Evolutionary conservation across 2,329 filamentous ascomycete genomes (phyloP).

Genomic region (Aphanoascus verrucosus): DNA sequence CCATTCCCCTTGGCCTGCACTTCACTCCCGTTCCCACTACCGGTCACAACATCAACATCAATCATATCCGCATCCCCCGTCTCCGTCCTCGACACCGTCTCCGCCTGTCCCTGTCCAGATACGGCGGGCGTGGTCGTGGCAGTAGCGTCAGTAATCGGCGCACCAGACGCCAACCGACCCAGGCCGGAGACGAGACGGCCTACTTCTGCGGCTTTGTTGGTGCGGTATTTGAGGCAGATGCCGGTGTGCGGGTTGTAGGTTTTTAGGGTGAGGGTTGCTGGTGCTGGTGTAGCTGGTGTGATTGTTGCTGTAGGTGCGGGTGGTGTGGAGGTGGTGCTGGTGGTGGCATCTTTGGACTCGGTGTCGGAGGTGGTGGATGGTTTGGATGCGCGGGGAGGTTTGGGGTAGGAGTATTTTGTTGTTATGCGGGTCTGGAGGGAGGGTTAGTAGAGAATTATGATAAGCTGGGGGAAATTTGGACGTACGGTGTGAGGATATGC

Average conservation of each 20-base stretch:
- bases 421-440: slow-evolving; percentile 67
- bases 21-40: slow-evolving; percentile 22
- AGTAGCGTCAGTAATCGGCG: slow-evolving; percentile 36
- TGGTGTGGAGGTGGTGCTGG: slow-evolving; percentile 22
- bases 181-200: slow-evolving; percentile 67
- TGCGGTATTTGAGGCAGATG: slow-evolving; percentile 79
- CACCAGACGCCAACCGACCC: slow-evolving; percentile 59
- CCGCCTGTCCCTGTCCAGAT: not conserved
- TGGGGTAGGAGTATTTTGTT: slow-evolving; percentile 71
- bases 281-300: slow-evolving; percentile 31
- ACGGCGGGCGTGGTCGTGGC: slow-evolving; percentile 18
- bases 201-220: slow-evolving; percentile 83
- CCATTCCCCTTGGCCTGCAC: slow-evolving; percentile 58
- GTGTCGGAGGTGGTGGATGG: slow-evolving; percentile 26
- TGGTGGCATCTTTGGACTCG: slow-evolving; percentile 20
- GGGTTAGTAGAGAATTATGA: not conserved
- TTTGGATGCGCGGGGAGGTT: slow-evolving; percentile 23
- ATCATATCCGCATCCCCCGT: slow-evolving; percentile 31
- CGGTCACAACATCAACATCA: slow-evolving; percentile 24
- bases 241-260: slow-evolving; percentile 78
- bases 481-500: slow-evolving; percentile 74
- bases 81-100: slow-evolving; percentile 19
- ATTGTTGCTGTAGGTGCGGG: too few relatives aligned
- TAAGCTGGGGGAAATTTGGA: slow-evolving; percentile 16
- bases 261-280: slow-evolving; percentile 70